Conservation (phyloP, 2,329 filamentous ascomycete species). For the Myriosclerotinia curreyana region DNA sequence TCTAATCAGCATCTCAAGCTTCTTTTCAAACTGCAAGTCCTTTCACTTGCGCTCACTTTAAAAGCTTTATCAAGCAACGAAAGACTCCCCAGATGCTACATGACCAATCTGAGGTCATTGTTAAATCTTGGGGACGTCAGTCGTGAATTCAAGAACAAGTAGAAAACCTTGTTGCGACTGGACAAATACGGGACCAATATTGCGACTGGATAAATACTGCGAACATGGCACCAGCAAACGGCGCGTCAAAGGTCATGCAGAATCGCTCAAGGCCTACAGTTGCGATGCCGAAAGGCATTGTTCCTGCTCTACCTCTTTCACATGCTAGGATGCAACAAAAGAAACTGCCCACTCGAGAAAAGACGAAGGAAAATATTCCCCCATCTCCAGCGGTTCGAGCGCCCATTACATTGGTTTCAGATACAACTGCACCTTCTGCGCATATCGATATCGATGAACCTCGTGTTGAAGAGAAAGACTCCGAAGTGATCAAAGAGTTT, state of each 20-base stretch:
- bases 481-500: slow-evolving; percentile 22
- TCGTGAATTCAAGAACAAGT: slow-evolving; percentile 24
- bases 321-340: slow-evolving; percentile 39
- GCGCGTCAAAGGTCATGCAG: slow-evolving; percentile 36
- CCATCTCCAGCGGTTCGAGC: slow-evolving; percentile 23
- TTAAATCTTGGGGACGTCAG: slow-evolving; percentile 42
- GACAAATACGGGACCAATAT: slow-evolving; percentile 12
- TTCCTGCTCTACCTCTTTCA: slow-evolving; percentile 39
- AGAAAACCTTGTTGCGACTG: slow-evolving; percentile 17
- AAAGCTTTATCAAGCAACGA: slow-evolving; percentile 12
- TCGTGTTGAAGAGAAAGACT: slow-evolving; percentile 23
- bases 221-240: slow-evolving; percentile 35
- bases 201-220: slow-evolving; percentile 21
- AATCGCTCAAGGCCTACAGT: slow-evolving; percentile 34
- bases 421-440: slow-evolving; percentile 12
- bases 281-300: slow-evolving; percentile 31
- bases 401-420: slow-evolving; percentile 23
- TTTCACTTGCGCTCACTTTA: slow-evolving; percentile 18
- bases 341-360: slow-evolving; percentile 30
- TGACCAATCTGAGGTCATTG: slow-evolving; percentile 34
- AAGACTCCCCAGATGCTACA: slow-evolving; percentile 24
- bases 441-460: slow-evolving; percentile 25
- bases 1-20: slow-evolving; percentile 15
- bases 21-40: slow-evolving; percentile 23
- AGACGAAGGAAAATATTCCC: slow-evolving; percentile 28